phyloP scores from a whole-genome alignment of 192 early-diverging fungal genomes.

The Coemansia sp. region DNA sequence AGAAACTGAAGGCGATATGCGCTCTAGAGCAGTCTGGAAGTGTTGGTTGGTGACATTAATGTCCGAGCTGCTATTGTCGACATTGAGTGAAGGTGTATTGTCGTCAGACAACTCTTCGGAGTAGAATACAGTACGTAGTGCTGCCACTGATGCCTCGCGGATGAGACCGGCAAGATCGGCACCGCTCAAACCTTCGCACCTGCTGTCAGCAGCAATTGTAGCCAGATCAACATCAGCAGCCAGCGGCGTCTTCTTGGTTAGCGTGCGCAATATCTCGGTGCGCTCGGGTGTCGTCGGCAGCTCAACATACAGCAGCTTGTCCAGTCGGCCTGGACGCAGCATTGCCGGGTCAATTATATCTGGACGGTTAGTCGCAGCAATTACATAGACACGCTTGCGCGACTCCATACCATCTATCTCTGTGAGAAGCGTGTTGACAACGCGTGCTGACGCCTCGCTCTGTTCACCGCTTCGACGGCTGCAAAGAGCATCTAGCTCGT shows the following conservation, averaged over 20 bases:
- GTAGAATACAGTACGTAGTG: slow-evolving; percentile 57
- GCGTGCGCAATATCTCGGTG: slow-evolving; percentile 77
- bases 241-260: slow-evolving; percentile 79
- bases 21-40: slow-evolving; percentile 79
- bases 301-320: slow-evolving; percentile 97
- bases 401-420: slow-evolving; percentile 95
- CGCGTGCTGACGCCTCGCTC: slow-evolving; percentile 85
- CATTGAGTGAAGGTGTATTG: slow-evolving; percentile 1
- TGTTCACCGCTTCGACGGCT: slow-evolving; percentile 83
- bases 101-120: slow-evolving; percentile 5
- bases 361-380: slow-evolving; percentile 97
- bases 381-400: slow-evolving; percentile 87
- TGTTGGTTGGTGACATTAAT: slow-evolving; percentile 48
- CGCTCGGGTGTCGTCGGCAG: slow-evolving; percentile 79
- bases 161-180: slow-evolving; percentile 76
- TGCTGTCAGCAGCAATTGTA: slow-evolving; percentile 58
- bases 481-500: slow-evolving; percentile 94
- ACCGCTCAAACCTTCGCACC: slow-evolving; percentile 73
- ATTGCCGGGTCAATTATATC: slow-evolving; percentile 98
- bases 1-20: slow-evolving; percentile 79
- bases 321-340: slow-evolving; percentile 94
- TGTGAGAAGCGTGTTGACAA: slow-evolving; percentile 96
- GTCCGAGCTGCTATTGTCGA: slow-evolving; percentile 10
- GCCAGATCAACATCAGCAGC: slow-evolving; percentile 56
- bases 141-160: slow-evolving; percentile 79